Evolutionary conservation across 2,329 filamentous ascomycete genomes (phyloP).

Genomic region (Chaetomiaceae sp.): DNA sequence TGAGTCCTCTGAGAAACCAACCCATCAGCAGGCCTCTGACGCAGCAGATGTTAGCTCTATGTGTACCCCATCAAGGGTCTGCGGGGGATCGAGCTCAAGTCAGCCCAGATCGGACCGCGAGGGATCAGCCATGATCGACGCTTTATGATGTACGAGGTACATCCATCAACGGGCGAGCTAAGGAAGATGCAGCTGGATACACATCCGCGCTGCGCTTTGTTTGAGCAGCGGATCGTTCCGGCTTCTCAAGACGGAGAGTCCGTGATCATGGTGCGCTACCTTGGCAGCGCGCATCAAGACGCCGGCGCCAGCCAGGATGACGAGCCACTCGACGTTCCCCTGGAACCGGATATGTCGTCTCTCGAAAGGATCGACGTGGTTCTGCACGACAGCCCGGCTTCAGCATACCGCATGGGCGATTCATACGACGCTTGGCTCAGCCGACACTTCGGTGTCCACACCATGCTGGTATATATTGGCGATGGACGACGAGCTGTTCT

Average conservation of each 20-base stretch:
- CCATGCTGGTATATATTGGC: conserved; percentile 62
- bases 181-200: conserved; percentile 57
- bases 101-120: conserved; percentile 53
- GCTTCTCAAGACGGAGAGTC: conserved; percentile 17
- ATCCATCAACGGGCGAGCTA: conserved; percentile 35
- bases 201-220: conserved; percentile 59
- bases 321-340: conserved; percentile 48
- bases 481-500: conserved; percentile 55
- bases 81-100: conserved; percentile 53
- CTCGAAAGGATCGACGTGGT: conserved; percentile 49
- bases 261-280: conserved; percentile 42
- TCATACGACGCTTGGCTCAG: conserved; percentile 64
- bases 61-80: conserved; percentile 72
- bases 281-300: conserved; percentile 10
- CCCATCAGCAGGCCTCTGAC: conserved; percentile 1
- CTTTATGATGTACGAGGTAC: conserved; percentile 63
- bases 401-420: conserved; percentile 60
- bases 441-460: conserved; percentile 57
- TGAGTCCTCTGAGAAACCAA: conserved; percentile 6
- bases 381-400: conserved; percentile 56
- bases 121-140: conserved; percentile 63
- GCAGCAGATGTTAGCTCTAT: conserved; percentile 51
- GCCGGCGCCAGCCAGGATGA: conserved; percentile 35
- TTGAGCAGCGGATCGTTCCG: conserved; percentile 52
- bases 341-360: conserved; percentile 46